Conservation (phyloP, 352 stramenopile genomes). For the Phytophthora niederhauseri region DNA sequence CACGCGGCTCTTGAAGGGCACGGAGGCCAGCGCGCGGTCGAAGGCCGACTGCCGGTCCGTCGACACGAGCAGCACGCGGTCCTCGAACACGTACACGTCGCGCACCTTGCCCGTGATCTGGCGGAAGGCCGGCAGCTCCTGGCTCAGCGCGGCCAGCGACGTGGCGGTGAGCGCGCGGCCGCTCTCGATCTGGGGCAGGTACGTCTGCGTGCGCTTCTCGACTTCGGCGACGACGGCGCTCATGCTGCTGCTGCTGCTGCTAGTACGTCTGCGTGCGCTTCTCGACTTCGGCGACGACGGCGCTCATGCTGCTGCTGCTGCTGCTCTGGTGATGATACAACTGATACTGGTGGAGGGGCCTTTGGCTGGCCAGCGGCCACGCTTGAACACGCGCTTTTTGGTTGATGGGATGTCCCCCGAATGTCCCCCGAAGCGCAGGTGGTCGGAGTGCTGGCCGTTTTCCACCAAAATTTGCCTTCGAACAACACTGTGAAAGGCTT, state of each 20-base stretch:
- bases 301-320: conserved; percentile 43
- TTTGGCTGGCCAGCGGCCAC: conserved; percentile 21
- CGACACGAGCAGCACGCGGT: conserved; percentile 96
- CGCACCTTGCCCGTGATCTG: conserved; percentile 90
- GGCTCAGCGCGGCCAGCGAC: conserved; percentile 50
- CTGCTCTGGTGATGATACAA: not conserved
- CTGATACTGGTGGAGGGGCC: not conserved
- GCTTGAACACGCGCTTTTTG: conserved; percentile 15
- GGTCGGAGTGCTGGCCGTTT: not conserved
- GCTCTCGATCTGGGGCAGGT: conserved; percentile 65
- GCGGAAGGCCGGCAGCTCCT: conserved; percentile 47
- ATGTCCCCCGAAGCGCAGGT: not conserved
- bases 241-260: conserved; percentile 33
- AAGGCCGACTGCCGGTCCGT: conserved; percentile 99
- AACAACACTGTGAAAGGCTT: conserved; percentile 13
- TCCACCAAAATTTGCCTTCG: not conserved
- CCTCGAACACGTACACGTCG: conserved; percentile 91
- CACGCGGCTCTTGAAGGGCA: conserved; percentile 98
- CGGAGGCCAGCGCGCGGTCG: conserved; percentile 95
- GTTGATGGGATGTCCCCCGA: not conserved
- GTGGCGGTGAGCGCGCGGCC: conserved; percentile 53
- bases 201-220: conserved; percentile 72
- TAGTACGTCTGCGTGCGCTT: conserved; percentile 72
- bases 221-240: conserved; percentile 50
- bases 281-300: conserved; percentile 54